Base-by-base conservation (phyloP, 306 rosid species). In the Heteromeles arbutifolia region DNA sequence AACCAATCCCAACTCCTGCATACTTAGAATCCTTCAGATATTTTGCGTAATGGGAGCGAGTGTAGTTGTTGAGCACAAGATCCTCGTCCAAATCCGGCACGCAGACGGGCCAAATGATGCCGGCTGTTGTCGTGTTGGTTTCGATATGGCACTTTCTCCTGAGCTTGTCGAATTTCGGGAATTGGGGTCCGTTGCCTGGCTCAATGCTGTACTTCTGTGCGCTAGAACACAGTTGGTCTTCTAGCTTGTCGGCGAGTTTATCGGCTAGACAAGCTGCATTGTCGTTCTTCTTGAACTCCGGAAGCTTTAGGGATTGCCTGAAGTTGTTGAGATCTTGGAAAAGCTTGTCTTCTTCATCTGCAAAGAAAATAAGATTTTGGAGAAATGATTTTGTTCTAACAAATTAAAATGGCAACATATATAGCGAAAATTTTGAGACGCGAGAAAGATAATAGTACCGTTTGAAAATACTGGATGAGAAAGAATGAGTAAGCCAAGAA, bases 1-100 rank as follows among this genome's bases (percentile, higher is more conserved):
- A 72, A 17, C 90, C 97, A 57, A 88, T 25, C 2, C 98, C 98
- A 4, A 84, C 97, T 21, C 86, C 87, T 0, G 83, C 77, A 70
- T 77, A 91, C 77, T 79, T 88, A 0, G 97, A 87, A 75, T 77
- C 72, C 17, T 91, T 91, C 17, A 91, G 69, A 62, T 85, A 88
- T 79, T 69, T 87, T 0, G 88, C 78, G 56, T 71, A 87, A 4
- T 53, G 62, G 6, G 81, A 56, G 11, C 77, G 63, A 9, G 85
- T 86, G 79, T 80, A 86, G 73, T 83, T 86, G 4, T 72, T 70
- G 10, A 83, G 83, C 52, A 86, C 83, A 11, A 77, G 75, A 15
- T 82, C 71, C 7, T 77, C 75, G 53, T 77, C 81, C 77, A 83
- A 21, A 3, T 77, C 43, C 10, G 66, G 83, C 5, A 83, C 83